A percentile compares a stretch with the other conserved stretches of the same genome.
phyloP scores from a whole-genome alignment of 2,329 filamentous ascomycete species.

The Trichoderma sp. region DNA sequence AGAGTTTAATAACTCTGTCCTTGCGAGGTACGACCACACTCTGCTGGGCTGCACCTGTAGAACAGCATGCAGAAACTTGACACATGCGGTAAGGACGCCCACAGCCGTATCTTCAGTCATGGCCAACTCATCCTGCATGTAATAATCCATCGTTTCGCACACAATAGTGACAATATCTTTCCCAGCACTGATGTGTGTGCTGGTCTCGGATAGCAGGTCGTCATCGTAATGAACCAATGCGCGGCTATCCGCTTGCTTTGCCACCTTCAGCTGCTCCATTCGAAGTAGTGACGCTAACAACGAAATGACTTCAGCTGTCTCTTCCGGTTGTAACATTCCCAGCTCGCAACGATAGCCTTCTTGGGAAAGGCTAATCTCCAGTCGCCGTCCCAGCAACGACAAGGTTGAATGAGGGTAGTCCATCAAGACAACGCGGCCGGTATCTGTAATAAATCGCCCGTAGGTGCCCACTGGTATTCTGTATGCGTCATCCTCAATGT shows the following conservation, averaged over 20 bases:
- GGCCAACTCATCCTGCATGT: constrained; percentile 55
- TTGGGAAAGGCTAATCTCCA: constrained; percentile 64
- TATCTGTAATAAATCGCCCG: constrained; percentile 73
- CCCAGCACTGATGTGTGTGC: constrained; percentile 55
- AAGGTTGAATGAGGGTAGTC: constrained; percentile 79
- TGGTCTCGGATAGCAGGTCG: constrained; percentile 53
- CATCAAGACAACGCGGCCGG: constrained; percentile 70
- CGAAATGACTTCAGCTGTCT: constrained; percentile 69
- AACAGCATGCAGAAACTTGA: constrained; percentile 75
- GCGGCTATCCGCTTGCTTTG: constrained; percentile 22
- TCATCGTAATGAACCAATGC: constrained; percentile 36
- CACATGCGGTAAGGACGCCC: constrained; percentile 64
- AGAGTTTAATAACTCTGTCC: constrained; percentile 74
- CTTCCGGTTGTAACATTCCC: constrained; percentile 54
- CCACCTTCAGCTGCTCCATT: constrained; percentile 43
- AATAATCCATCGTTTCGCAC: constrained; percentile 78
- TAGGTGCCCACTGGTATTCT: constrained; percentile 63
- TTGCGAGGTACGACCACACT: constrained; percentile 85
- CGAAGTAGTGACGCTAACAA: constrained; percentile 70
- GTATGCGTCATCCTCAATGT: constrained; percentile 51
- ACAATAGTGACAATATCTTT: constrained; percentile 78
- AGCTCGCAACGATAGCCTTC: constrained; percentile 53
- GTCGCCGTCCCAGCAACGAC: constrained; percentile 71
- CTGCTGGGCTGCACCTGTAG: constrained; percentile 73
- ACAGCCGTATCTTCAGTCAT: constrained; percentile 63